These are phyloP conservation scores for Nakaseomyces delphensis DNA, from an alignment of 1,139 yeast genomes.

Conservation along the genomic window DNA sequence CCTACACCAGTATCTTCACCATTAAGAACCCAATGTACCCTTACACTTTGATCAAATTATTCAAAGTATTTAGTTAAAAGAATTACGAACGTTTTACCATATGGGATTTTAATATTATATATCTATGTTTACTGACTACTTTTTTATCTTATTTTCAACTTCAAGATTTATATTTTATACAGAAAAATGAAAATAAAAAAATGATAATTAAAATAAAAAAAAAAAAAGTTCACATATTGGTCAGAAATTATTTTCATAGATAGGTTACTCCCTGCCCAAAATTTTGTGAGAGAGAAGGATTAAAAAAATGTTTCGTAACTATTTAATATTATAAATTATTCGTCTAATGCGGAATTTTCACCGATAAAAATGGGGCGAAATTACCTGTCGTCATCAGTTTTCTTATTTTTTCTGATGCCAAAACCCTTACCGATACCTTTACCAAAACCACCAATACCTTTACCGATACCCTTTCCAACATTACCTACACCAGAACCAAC, in stretches of 20 bases:
- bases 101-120: too few species aligned
- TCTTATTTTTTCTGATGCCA: not conserved
- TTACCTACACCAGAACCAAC: slow-evolving; percentile 39
- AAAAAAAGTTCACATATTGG: too few species aligned
- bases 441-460: slow-evolving; percentile 1
- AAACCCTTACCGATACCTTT: slow-evolving; percentile 1
- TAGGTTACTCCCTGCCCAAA: too few species aligned
- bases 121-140: too few species aligned
- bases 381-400: not conserved
- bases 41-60: slow-evolving; percentile 33
- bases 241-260: not conserved
- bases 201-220: too few species aligned
- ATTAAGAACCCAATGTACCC: slow-evolving; percentile 60
- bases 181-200: too few species aligned
- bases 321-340: not conserved
- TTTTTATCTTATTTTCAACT: too few species aligned
- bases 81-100: too few species aligned
- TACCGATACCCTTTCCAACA: slow-evolving; percentile 25
- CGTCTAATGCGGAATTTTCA: not conserved
- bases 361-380: too few species aligned
- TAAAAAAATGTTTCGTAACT: not conserved
- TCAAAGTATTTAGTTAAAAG: not conserved
- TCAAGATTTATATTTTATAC: too few species aligned
- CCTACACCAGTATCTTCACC: slow-evolving; percentile 46
- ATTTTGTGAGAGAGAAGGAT: not conserved